Percentiles rank a stretch among this genome's conserved stretches.
These are phyloP conservation scores for Rhododendron mucronatum DNA, from an alignment of 148 eudicot species.

Conservation along the genomic window DNA sequence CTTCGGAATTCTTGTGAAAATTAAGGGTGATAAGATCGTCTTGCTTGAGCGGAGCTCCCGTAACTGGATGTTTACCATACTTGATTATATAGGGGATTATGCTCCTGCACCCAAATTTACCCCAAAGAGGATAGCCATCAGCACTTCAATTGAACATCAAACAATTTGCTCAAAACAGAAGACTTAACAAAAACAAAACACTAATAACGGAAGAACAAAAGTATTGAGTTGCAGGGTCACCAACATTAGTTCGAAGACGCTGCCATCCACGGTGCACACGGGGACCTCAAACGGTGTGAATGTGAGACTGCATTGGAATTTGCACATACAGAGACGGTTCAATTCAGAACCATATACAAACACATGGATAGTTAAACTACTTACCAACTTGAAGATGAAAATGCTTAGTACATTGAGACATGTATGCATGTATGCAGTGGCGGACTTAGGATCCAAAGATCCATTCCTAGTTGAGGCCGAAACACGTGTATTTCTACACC, in stretches of 20 bases:
- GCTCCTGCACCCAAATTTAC: constrained; percentile 42
- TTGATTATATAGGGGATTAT: constrained; percentile 76
- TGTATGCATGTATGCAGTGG: not conserved
- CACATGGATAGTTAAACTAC: not conserved
- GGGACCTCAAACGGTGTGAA: constrained; percentile 92
- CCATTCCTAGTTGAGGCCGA: not conserved
- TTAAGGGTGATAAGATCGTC: constrained; percentile 75
- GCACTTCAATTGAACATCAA: not conserved
- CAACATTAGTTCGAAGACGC: constrained; percentile 76
- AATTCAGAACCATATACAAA: constrained; percentile 2
- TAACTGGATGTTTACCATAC: constrained; percentile 86
- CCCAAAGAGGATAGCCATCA: constrained; percentile 5
- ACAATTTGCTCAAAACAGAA: not conserved
- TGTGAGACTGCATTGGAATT: constrained; percentile 52
- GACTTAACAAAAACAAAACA: not conserved
- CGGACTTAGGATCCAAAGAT: not conserved
- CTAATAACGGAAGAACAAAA: not conserved
- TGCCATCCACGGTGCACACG: constrained; percentile 78
- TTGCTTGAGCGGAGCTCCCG: constrained; percentile 70
- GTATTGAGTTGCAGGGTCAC: constrained; percentile 12
- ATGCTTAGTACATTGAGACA: not conserved
- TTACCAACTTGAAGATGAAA: not conserved
- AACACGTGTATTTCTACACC: not conserved
- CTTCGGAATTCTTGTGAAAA: constrained; percentile 89
- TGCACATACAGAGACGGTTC: not conserved